Evolutionary conservation across 306 rosid species (phyloP), one percentile per base, ranked within the genome.

Genomic region (Canavalia gladiata): DNA sequence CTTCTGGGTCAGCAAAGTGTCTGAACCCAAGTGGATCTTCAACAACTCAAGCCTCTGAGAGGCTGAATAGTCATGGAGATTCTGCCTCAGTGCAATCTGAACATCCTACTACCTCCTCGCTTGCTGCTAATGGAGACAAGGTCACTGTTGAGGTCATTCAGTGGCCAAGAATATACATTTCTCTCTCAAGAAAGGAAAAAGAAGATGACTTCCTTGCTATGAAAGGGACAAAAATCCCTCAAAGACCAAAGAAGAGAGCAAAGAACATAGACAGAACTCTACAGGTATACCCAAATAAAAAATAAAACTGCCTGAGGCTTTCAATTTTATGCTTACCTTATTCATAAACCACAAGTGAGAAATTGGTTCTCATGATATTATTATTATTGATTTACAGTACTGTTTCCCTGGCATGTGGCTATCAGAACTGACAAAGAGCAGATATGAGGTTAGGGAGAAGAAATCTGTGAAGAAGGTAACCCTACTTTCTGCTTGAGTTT

Each of bases 351-450:
- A 54, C 9, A 64, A 42, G 45, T 42, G 18, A 54, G 5, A 46
- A 54, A 41, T 37, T 71, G 45, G 72, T 66, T 73, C 66, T 8
- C 1, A 4, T 64, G 29, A 37, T 50, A 5, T 13, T 5, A 33
- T 18, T 33, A 2, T 45, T 7, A 10, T 56, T 59, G 41, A 60
- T 79, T 84, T 85, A 76, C 90, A 91, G 95, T 91, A 84, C 63
- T 89, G 92, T 86, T 91, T 91, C 68, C 95, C 95, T 47, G 95
- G 95, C 68, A 87, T 87, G 95, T 91, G 95, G 95, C 83, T 91
- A 25, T 82, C 92, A 69, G 95, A 91, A 81, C 68, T 91, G 81
- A 87, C 95, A 80, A 91, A 88, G 87, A 89, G 90, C 79, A 86
- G 95, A 52, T 91, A 91, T 47, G 95, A 91, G 86, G 95, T 91